phyloP scores from a whole-genome alignment of 2,329 filamentous ascomycete genomes.

The Aspergillus fumigatus region DNA sequence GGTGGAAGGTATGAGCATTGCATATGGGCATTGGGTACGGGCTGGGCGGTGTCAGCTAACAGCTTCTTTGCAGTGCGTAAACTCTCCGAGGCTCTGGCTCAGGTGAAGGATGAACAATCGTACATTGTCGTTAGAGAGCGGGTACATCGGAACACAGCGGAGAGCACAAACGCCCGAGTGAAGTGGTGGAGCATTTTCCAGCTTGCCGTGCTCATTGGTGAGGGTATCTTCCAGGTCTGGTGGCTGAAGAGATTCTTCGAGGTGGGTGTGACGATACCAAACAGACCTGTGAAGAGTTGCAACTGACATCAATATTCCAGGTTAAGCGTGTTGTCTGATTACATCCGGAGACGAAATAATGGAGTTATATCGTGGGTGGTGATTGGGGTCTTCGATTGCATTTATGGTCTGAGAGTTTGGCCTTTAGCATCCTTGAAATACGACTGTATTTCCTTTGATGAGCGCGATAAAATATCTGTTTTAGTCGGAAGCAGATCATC shows the following conservation, averaged over 20 bases:
- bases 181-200: conserved; percentile 99
- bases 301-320: conserved; percentile 18
- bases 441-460: neutral
- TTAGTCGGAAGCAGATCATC: neutral
- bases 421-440: neutral
- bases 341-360: conserved; percentile 8
- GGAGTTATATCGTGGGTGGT: neutral
- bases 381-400: neutral
- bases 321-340: conserved; percentile 46
- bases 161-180: conserved; percentile 94
- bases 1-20: conserved; percentile 64
- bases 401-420: neutral
- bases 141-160: conserved; percentile 95
- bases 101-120: conserved; percentile 96
- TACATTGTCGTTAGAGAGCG: conserved; percentile 95
- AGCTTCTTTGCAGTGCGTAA: conserved; percentile 58
- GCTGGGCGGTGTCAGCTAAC: conserved; percentile 1
- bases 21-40: neutral
- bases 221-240: conserved; percentile 98
- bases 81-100: conserved; percentile 77
- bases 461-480: neutral
- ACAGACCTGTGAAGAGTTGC: neutral
- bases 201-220: conserved; percentile 78
- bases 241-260: conserved; percentile 99
- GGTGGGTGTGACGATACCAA: conserved; percentile 41